Evolutionary conservation across 441 rosid genomes (phyloP), one percentile per base, ranked within the genome.

Genomic region (Populus hybrid): DNA sequence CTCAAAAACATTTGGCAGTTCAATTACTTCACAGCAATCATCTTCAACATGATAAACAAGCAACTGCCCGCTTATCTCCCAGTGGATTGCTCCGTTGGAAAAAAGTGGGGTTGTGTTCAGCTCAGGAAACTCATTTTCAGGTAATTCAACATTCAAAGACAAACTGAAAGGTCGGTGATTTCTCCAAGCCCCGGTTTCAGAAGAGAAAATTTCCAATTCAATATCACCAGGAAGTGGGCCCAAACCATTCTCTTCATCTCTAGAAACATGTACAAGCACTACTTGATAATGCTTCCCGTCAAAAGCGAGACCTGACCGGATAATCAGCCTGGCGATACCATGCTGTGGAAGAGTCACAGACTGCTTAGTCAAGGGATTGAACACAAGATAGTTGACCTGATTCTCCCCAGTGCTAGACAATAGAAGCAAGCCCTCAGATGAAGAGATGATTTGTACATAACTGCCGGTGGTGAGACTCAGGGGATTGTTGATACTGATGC

Each of bases 71-170:
- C 50, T 61, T 5, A 82, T 74, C 32, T 42, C 71, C 84, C 82
- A n/a, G 26, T 76, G 78, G 12, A 82, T 76, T 65, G 82, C 78
- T 18, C 73, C 78, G 19, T 76, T 79, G 10, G 66, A 76, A 72
- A 40, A 79, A 5, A 79, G n/a, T 21, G 80, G 73, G 34, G 23
- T 38, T 1, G 35, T 26, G 23, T 24, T 34, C 28, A 42, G 73
- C 40, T 74, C 42, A 3, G 71, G 36, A 59, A 66, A 76, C 76
- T 70, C 70, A 35, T 11, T n/a, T 16, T 76, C 53, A 6, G 53
- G 68, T 14, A 36, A 9, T 7, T 59, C 72, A 59, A 32, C 14
- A 46, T 71, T 74, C 65, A 34, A 24, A 28, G 57, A 68, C 18
- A 72, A 50, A 66, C 69, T 40, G 67, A 2, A 3, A 26, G 42